Conservation (phyloP, 1,284 basidiomycete species). For the Volvariella volvacea region DNA sequence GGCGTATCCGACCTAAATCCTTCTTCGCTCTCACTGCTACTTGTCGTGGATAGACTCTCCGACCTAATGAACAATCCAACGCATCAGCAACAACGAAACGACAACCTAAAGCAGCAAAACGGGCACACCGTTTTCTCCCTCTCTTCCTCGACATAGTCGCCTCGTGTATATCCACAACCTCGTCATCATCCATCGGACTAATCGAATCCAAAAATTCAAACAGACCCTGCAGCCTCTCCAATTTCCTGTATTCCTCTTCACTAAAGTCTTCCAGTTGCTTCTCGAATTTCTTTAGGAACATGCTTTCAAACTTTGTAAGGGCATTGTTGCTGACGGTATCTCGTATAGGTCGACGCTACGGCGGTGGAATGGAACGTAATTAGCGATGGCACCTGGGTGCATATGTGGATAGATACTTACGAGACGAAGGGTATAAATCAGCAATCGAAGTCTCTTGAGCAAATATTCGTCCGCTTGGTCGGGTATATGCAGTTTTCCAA, state of each 20-base stretch:
- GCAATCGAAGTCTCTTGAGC: slow-evolving; percentile 57
- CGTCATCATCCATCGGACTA: slow-evolving; percentile 47
- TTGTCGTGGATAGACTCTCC: slow-evolving; percentile 4
- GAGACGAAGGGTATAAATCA: slow-evolving; percentile 52
- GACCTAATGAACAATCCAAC: slow-evolving; percentile 10
- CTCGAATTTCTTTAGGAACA: slow-evolving; percentile 66
- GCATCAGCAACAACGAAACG: slow-evolving; percentile 20
- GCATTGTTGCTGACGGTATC: slow-evolving; percentile 76
- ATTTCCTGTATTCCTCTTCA: slow-evolving; percentile 62
- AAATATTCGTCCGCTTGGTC: slow-evolving; percentile 64
- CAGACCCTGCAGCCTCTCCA: slow-evolving; percentile 51
- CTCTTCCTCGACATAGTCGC: slow-evolving; percentile 31
- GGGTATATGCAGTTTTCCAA: slow-evolving; percentile 73
- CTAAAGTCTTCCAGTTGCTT: slow-evolving; percentile 65
- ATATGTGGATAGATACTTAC: slow-evolving; percentile 34
- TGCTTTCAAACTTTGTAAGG: slow-evolving; percentile 66
- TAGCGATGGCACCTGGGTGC: not conserved
- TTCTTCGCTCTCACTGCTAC: not conserved
- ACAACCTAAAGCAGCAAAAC: not conserved
- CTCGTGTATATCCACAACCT: slow-evolving; percentile 24
- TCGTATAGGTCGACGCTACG: slow-evolving; percentile 66
- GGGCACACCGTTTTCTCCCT: slow-evolving; percentile 37
- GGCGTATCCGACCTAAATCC: not conserved
- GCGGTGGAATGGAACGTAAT: slow-evolving; percentile 1
- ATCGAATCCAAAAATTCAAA: slow-evolving; percentile 65